A percentile compares a stretch with the other conserved stretches of the same genome.
Conservation (phyloP, 2,329 filamentous ascomycete species). For the Fusarium cicatricum region DNA sequence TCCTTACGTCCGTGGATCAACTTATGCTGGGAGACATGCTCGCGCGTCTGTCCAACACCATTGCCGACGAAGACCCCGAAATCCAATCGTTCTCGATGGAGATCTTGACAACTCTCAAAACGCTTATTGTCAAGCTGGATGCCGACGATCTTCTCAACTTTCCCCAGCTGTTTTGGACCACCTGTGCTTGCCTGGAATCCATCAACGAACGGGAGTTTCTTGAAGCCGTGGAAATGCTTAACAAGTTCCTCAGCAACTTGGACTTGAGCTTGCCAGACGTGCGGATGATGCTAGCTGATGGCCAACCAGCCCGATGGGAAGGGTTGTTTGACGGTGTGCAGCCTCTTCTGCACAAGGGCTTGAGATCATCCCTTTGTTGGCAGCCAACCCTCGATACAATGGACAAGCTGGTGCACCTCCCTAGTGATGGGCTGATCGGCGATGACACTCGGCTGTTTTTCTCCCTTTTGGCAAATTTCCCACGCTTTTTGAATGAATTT, state of each 20-base stretch:
- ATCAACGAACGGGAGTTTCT: constrained; percentile 96
- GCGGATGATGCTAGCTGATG: constrained; percentile 76
- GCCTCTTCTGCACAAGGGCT: constrained; percentile 86
- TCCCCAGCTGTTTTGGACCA: constrained; percentile 97
- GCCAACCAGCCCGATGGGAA: constrained; percentile 87
- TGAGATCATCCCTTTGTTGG: constrained; percentile 85
- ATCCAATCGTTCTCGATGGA: constrained; percentile 99
- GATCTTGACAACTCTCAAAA: constrained; percentile 91
- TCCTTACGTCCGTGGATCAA: constrained; percentile 88
- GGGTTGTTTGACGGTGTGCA: constrained; percentile 88
- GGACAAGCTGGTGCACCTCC: constrained; percentile 79
- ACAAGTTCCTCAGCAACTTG: constrained; percentile 83
- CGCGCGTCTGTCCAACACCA: constrained; percentile 91
- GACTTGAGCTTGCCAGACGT: constrained; percentile 78
- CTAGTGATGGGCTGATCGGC: constrained; percentile 82
- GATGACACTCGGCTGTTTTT: constrained; percentile 85
- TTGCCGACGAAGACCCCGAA: constrained; percentile 92
- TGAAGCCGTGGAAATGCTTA: constrained; percentile 90
- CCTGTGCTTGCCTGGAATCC: constrained; percentile 93
- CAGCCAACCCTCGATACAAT: constrained; percentile 80
- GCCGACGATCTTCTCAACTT: constrained; percentile 84
- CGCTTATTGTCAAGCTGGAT: constrained; percentile 86
- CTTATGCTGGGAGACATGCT: constrained; percentile 98
- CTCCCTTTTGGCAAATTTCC: constrained; percentile 89
- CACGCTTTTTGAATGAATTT: constrained; percentile 81